Evolutionary conservation across 208 protist genomes (phyloP).

Genomic region (Wallacemonas sp.): DNA sequence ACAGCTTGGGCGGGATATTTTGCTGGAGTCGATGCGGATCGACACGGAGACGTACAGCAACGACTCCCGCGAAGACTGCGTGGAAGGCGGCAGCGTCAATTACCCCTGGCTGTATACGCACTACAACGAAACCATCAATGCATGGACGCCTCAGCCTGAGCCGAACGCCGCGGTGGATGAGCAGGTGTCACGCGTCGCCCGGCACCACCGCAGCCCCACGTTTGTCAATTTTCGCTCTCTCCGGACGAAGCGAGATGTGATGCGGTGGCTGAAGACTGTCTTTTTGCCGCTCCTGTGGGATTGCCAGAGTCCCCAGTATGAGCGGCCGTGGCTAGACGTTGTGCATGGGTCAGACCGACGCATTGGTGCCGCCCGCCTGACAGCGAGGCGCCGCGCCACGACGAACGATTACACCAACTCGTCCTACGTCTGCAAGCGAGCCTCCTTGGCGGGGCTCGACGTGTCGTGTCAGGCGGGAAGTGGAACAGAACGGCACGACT

Average conservation of each 20-base stretch:
- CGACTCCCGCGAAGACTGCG: slow-evolving; percentile 17
- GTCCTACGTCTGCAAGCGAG: neutral
- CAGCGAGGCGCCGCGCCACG: slow-evolving; percentile 6
- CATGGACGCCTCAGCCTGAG: slow-evolving; percentile 29
- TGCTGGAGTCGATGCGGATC: slow-evolving; percentile 37
- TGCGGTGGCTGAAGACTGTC: slow-evolving; percentile 22
- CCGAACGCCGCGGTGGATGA: slow-evolving; percentile 15
- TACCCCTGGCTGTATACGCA: slow-evolving; percentile 38
- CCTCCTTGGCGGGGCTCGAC: slow-evolving; percentile 6
- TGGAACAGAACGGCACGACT: slow-evolving; percentile 1
- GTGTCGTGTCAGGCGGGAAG: slow-evolving; percentile 11
- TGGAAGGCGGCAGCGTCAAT: slow-evolving; percentile 24
- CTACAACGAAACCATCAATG: slow-evolving; percentile 30
- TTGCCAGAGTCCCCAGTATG: slow-evolving; percentile 22
- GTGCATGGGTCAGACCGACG: slow-evolving; percentile 17
- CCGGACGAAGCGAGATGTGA: slow-evolving; percentile 29
- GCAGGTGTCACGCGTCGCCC: slow-evolving; percentile 17
- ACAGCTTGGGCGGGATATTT: slow-evolving; percentile 5
- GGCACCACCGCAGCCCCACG: slow-evolving; percentile 13
- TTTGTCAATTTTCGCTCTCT: slow-evolving; percentile 16
- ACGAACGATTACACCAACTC: neutral
- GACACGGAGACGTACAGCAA: slow-evolving; percentile 25
- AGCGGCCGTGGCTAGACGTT: slow-evolving; percentile 14
- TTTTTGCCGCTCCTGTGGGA: slow-evolving; percentile 25
- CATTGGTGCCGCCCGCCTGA: slow-evolving; percentile 19